Percentiles rank a stretch among this genome's conserved stretches.
These are phyloP conservation scores for Agrocybe praecox DNA, from an alignment of 768 basidiomycete genomes.

Conservation along the genomic window DNA sequence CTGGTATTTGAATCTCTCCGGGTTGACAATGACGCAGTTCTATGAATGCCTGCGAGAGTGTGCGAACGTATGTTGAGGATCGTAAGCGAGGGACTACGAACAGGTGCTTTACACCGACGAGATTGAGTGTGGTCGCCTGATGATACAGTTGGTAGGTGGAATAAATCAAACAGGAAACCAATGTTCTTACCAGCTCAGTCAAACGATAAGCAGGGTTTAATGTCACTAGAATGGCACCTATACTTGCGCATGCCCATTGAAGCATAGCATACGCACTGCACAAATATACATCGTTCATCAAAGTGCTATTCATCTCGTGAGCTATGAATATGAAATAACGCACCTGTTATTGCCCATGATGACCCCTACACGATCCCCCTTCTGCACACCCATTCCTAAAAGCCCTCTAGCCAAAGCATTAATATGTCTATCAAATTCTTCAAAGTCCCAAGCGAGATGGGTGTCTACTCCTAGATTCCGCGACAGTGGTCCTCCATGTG, in stretches of 20 bases:
- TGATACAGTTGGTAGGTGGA: not conserved
- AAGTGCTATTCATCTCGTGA: not conserved
- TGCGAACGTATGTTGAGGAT: conserved; percentile 61
- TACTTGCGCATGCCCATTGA: conserved; percentile 85
- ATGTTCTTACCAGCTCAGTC: conserved; percentile 65
- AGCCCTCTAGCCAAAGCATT: conserved; percentile 72
- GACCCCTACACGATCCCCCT: conserved; percentile 78
- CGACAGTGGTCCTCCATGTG: conserved; percentile 63
- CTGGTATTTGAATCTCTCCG: conserved; percentile 58
- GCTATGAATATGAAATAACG: conserved; percentile 7
- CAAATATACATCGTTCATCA: not conserved
- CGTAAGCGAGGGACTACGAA: conserved; percentile 74
- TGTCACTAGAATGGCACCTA: conserved; percentile 83
- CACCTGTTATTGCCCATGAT: conserved; percentile 89
- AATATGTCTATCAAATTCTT: conserved; percentile 68
- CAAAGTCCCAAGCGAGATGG: conserved; percentile 75
- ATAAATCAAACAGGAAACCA: not conserved
- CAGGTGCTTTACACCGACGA: conserved; percentile 69
- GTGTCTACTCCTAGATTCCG: conserved; percentile 47
- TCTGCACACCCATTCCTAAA: conserved; percentile 65
- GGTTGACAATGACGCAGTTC: conserved; percentile 50
- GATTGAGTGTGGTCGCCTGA: conserved; percentile 62
- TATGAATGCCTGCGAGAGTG: conserved; percentile 60
- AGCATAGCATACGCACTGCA: conserved; percentile 74
- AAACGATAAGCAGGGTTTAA: conserved; percentile 81